Base-by-base conservation (phyloP, 2,329 filamentous ascomycete genomes). In the Fusarium sp. region DNA sequence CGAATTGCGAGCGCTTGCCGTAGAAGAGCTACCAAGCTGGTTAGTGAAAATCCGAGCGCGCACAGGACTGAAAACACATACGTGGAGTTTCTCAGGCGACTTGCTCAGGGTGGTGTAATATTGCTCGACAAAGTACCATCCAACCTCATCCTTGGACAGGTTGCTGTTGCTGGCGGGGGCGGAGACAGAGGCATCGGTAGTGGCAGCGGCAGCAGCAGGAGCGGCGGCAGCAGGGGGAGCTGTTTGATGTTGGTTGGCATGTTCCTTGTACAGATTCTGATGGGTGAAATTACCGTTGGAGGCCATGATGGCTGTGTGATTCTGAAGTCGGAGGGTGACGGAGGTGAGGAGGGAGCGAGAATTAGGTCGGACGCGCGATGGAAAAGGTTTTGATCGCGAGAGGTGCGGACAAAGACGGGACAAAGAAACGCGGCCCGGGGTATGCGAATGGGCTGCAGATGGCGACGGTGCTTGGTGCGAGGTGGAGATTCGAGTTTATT, bases 51-150 rank as follows among this genome's bases (percentile, higher is more conserved):
- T 40, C 18, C 4, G 33, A 42, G n/a, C 18, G 7, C 25, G 18
- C 13, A 62, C 4, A 63, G 52, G 29, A 52, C 11, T 6, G 9
- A 42, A 56, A 10, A 25, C 45, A 85, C 90, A 80, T 85, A 92
- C 91, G 82, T 95, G 96, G 79, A 99, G 93, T 86, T 97, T 97
- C 82, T 98, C 95, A 25, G 97, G 95, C 76, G 88, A 94, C 85
- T 96, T 95, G 91, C 95, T 98, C 81, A 99, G 87, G 72, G 95
- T 99, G 78, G 94, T 98, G 87, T 99, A 99, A 89, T 98, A 99
- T 85, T 98, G 95, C 90, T 98, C 95, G 68, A 99, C 97, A 79
- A 99, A 99, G 87, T 96, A 98, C 97, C 97, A 99, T 84, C 95
- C 97, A 77, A 99, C 95, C 87, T 98, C 95, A 83, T 98, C 95